These are phyloP conservation scores for Teratosphaeria epicoccoides DNA, from an alignment of 2,329 filamentous ascomycete genomes.

Conservation along the genomic window DNA sequence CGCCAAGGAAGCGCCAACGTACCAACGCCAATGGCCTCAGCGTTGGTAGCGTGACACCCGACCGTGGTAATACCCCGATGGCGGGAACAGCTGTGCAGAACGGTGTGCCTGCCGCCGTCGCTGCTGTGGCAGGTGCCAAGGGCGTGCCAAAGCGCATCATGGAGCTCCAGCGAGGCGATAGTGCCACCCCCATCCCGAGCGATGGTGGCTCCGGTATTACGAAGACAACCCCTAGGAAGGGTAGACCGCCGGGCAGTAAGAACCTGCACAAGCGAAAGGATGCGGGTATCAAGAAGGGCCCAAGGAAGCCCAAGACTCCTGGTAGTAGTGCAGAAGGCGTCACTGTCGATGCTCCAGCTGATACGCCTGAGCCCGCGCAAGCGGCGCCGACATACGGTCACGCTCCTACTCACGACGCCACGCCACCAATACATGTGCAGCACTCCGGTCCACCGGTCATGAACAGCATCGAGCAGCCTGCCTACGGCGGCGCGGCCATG, in stretches of 20 bases:
- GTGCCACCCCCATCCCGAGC: constrained; percentile 12
- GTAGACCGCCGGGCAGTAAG: constrained; percentile 36
- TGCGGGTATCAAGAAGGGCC: constrained; percentile 40
- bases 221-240: constrained; percentile 18
- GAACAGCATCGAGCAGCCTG: neutral
- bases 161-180: constrained; percentile 35
- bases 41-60: constrained; percentile 15
- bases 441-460: neutral
- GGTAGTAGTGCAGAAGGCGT: neutral
- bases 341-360: neutral
- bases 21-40: constrained; percentile 5
- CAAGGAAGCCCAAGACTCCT: constrained; percentile 22
- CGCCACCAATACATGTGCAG: neutral
- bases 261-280: constrained; percentile 36
- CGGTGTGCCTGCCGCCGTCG: constrained; percentile 12
- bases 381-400: too few species aligned
- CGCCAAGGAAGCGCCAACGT: constrained; percentile 17
- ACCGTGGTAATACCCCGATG: constrained; percentile 11
- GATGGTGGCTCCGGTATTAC: constrained; percentile 1
- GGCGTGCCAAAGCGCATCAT: constrained; percentile 34
- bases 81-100: constrained; percentile 8
- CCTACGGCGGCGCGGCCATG: neutral
- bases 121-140: neutral
- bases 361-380: neutral
- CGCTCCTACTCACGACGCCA: neutral